Conservation (phyloP, 768 basidiomycete species). For the Leccinum fibrillosum region DNA sequence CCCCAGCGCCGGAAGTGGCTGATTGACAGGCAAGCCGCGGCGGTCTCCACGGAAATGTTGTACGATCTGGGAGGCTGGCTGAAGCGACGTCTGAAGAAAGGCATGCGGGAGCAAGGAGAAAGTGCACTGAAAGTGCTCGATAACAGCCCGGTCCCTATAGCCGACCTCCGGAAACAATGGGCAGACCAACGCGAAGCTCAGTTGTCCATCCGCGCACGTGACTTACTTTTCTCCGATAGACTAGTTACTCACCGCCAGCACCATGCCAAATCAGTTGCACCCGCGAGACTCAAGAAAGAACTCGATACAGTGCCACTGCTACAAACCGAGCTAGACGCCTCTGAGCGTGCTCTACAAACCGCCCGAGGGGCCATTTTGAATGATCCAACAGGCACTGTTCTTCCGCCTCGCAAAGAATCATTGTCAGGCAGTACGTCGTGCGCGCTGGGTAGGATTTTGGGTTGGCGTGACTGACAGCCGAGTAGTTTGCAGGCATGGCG, state of each 20-base stretch:
- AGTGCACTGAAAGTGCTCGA: neutral
- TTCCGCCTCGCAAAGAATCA: too few species aligned
- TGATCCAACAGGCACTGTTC: neutral
- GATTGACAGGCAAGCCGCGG: neutral
- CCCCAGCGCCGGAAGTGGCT: neutral
- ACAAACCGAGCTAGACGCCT: conserved; percentile 26
- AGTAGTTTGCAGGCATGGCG: too few species aligned
- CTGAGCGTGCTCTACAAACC: conserved; percentile 22
- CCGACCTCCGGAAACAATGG: neutral
- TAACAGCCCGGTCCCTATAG: neutral
- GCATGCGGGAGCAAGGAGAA: neutral
- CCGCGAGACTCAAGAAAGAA: conserved; percentile 1
- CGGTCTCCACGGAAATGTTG: neutral
- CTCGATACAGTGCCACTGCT: conserved; percentile 3
- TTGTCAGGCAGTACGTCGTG: too few species aligned
- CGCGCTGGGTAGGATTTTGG: too few species aligned
- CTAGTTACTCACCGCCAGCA: too few species aligned
- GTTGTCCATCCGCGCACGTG: too few species aligned
- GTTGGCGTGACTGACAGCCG: too few species aligned
- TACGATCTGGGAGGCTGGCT: neutral
- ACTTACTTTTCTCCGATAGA: too few species aligned
- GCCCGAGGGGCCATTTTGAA: conserved; percentile 7
- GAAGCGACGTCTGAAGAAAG: neutral
- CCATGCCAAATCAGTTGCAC: neutral
- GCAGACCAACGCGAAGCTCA: too few species aligned